A percentile compares a stretch with the other conserved stretches of the same genome.
These are phyloP conservation scores for Xylaria bambusicola DNA, from an alignment of 495 filamentous ascomycete species.

Conservation along the genomic window DNA sequence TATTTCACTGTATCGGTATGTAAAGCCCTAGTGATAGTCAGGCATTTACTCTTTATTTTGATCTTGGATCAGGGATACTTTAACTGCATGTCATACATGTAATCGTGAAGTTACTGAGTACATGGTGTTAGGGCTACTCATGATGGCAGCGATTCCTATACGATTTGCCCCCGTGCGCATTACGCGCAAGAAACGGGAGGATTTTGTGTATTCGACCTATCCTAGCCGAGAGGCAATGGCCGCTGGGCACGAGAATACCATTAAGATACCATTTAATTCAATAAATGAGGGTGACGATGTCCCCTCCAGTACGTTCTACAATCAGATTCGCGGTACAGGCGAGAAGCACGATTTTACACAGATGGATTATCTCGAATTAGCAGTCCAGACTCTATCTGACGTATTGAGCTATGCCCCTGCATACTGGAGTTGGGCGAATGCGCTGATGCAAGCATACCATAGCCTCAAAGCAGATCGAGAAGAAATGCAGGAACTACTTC, in stretches of 20 bases:
- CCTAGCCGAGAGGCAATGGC: background rate
- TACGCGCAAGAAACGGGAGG: too few relatives aligned
- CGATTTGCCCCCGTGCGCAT: too few relatives aligned
- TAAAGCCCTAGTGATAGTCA: background rate
- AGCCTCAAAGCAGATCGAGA: background rate
- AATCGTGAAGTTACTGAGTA: background rate
- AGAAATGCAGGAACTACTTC: background rate
- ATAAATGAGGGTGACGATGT: too few relatives aligned
- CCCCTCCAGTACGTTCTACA: background rate
- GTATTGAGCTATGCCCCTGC: background rate
- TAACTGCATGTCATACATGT: background rate
- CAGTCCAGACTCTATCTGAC: background rate
- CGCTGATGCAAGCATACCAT: background rate
- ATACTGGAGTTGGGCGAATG: background rate
- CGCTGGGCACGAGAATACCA: background rate
- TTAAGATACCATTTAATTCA: background rate
- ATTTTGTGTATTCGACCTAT: too few relatives aligned
- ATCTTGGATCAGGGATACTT: background rate
- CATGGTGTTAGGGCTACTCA: background rate
- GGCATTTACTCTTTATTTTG: background rate
- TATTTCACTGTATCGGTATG: conserved; percentile 12
- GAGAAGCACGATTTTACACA: background rate
- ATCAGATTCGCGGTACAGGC: background rate
- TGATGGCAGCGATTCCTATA: conserved; percentile 11
- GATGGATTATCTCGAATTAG: conserved; percentile 3